phyloP scores from a whole-genome alignment of 768 basidiomycete genomes.

The Boletus rufocinnamomeus region DNA sequence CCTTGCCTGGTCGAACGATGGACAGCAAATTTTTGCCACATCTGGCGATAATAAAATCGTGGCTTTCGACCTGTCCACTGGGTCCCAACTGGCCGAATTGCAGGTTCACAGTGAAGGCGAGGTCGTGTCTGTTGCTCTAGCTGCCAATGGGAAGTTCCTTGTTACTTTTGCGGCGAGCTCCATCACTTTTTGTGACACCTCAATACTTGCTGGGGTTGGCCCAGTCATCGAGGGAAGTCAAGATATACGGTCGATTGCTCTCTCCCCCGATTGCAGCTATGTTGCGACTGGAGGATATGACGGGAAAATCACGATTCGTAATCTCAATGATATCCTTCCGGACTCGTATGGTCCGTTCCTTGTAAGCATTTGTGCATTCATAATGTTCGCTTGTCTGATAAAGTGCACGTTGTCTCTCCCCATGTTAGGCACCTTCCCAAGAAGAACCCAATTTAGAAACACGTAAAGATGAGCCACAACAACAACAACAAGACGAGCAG shows the following conservation, averaged over 20 bases:
- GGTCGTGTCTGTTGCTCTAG: not conserved
- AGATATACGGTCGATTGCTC: not conserved
- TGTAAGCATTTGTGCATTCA: not conserved
- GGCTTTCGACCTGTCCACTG: not conserved
- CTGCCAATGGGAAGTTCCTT: not conserved
- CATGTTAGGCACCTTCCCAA: too few relatives aligned
- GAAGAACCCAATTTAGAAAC: too few relatives aligned
- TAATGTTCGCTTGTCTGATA: too few relatives aligned
- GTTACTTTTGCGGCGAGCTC: not conserved
- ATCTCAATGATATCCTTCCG: too few relatives aligned
- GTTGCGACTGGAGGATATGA: not conserved
- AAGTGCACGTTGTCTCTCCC: too few relatives aligned
- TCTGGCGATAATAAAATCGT: not conserved
- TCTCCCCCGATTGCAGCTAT: not conserved
- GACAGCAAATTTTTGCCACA: not conserved
- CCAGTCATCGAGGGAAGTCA: not conserved
- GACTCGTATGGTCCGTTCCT: not conserved
- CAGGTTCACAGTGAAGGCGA: not conserved
- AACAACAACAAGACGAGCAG: not conserved
- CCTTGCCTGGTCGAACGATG: not conserved
- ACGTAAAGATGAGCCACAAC: not conserved
- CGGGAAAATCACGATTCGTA: not conserved
- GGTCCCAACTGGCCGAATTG: not conserved
- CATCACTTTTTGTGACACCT: not conserved
- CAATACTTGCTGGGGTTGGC: not conserved